Evolutionary conservation across 768 basidiomycete species (phyloP), one percentile per base, ranked within the genome.

Genomic region (Psilocybe azurescens): DNA sequence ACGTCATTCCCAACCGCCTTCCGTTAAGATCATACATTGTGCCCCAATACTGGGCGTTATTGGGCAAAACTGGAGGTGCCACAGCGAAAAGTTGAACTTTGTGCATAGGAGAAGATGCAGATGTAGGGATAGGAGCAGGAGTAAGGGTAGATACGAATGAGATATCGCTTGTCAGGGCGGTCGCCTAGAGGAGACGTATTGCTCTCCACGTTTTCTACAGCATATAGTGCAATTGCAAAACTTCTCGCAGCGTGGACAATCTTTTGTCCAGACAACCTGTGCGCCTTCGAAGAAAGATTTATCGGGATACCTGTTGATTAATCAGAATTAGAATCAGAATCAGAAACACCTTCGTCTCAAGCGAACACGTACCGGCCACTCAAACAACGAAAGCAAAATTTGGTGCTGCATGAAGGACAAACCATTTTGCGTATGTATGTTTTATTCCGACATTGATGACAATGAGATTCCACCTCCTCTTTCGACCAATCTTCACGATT

Each of bases 161-260:
- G 33, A 4, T 33, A 53, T n/a, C 64, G 60, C 32, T 58, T 16
- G 2, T 51, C 36, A 6, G 61, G 59, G 56, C 24, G 36, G 46
- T 24, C n/a, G 51, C 9, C 33, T 16, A 5, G 47, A 30, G 24
- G 53, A 30, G 9, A 84, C 59, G 60, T 84, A 86, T 10, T 69
- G 64, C 54, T 83, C 86, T 5, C 85, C 84, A 4, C 86, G 77
- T 60, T 64, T 76, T 29, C 69, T 63, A 13, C 79, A 74, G 65
- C 85, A 86, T 0, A 5, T 0, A 10, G 82, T 80, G 66, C 86
- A 87, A 49, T 81, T 84, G 70, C 86, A 88, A 11, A 63, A 78
- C 9, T 73, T 65, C 3, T 68, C 65, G 65, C 85, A 87, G 13
- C 28, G 64, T 0, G 86, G 86, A 64, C 86, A 88, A 24, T 65